Evolutionary conservation across 768 basidiomycete genomes (phyloP).

Genomic region (Xerocomus brunneocitrinus): DNA sequence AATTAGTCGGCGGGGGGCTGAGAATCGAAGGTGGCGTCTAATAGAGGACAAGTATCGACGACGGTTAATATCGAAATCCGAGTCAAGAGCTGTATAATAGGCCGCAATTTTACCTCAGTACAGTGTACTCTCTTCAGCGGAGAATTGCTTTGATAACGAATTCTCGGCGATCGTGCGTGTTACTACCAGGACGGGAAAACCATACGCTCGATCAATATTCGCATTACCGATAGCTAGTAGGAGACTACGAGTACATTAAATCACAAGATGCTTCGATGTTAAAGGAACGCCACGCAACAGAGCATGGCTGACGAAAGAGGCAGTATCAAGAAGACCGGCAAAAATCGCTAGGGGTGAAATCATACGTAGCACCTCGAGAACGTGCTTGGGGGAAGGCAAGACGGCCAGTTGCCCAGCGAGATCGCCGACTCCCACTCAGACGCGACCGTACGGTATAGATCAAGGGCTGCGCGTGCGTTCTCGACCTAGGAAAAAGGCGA

Average conservation of each 20-base stretch:
- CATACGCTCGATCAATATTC: conserved; percentile 9
- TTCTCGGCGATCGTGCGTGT: not conserved
- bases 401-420: conserved; percentile 65
- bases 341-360: conserved; percentile 7
- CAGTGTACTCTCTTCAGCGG: not conserved
- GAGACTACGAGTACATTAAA: conserved; percentile 21
- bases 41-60: conserved; percentile 23
- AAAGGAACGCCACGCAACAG: conserved; percentile 4
- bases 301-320: not conserved
- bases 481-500: conserved; percentile 49
- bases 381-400: conserved; percentile 67
- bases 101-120: not conserved
- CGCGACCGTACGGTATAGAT: conserved; percentile 52
- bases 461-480: conserved; percentile 61
- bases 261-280: conserved; percentile 13
- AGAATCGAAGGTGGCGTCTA: conserved; percentile 28
- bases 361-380: conserved; percentile 77
- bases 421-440: conserved; percentile 65
- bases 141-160: not conserved
- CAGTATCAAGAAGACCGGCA: conserved; percentile 15
- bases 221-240: conserved; percentile 16
- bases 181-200: not conserved
- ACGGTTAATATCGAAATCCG: conserved; percentile 1
- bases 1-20: conserved; percentile 25
- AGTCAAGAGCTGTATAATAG: not conserved